Base-by-base conservation (phyloP, 208 protist species). In the Plasmodiophora brassicae region DNA sequence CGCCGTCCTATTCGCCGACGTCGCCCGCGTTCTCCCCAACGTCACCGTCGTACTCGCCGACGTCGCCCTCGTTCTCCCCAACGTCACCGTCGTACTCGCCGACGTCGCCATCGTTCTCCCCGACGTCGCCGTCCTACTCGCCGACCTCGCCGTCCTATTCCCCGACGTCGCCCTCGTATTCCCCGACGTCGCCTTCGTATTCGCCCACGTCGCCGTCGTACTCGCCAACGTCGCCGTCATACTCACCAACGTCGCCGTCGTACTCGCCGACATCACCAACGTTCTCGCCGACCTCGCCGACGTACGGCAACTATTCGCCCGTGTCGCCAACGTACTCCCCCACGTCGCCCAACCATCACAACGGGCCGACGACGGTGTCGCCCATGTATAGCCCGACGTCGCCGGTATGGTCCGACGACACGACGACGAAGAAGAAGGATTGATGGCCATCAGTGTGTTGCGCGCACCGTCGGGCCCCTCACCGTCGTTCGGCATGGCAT, bases 181-280 rank as follows among this genome's bases (percentile, higher is more conserved):
- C 38, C 0, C 92, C 92, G 36, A 91, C 92, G 8, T 91, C 71
- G 0, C 92, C 92, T 28, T 32, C 87, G 0, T 93, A 92, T 50
- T 91, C 88, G 0, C 95, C 93, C n/a, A 93, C 91, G 36, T 91
- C 89, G 5, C 94, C 25, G 89, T 72, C 87, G 25, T 92, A 92
- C 72, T 90, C 89, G 45, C 90, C 94, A 0, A 94, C 92, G 0
- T 92, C 78, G 8, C 93, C 93, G 0, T 36, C 39, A 0, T 95
- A 96, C 89, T 89, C 85, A 20, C 93, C 95, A 38, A 94, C 93
- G 0, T 92, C 87, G 20, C 94, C 94, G 8, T 54, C 78, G 0
- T 96, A 96, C 60, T 94, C 91, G 10, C 93, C 93, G 28, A 93
- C 92, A 0, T 92, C 88, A 0, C 94, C 96, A 0, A 72, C 53